These are phyloP conservation scores for Baudoinia panamericana DNA, from an alignment of 495 filamentous ascomycete genomes.

Conservation along the genomic window DNA sequence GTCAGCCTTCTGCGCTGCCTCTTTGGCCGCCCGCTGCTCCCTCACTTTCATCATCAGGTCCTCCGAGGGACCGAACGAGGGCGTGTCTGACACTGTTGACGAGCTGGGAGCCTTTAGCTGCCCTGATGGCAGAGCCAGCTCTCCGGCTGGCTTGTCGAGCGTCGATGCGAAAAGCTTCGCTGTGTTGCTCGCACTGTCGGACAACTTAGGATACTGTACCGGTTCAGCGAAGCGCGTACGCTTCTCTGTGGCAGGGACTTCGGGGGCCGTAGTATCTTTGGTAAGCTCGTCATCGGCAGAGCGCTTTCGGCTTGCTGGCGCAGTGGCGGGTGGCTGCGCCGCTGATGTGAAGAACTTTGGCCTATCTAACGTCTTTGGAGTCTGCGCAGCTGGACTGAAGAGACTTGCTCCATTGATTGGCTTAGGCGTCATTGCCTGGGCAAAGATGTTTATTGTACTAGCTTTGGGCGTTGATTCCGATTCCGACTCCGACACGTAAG, in stretches of 20 bases:
- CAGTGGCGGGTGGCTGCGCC: constrained; percentile 4
- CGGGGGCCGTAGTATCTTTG: background rate
- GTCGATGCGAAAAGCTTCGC: constrained; percentile 18
- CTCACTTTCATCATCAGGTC: background rate
- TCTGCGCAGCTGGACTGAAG: too few relatives aligned
- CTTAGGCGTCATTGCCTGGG: too few relatives aligned
- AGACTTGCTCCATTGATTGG: too few relatives aligned
- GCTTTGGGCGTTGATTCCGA: background rate
- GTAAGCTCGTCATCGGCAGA: constrained; percentile 2
- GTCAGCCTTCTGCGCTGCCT: background rate
- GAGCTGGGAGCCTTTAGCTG: background rate
- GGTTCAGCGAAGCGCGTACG: constrained; percentile 7
- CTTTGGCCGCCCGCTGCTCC: constrained; percentile 2
- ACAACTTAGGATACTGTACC: constrained; percentile 12
- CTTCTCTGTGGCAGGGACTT: constrained; percentile 15
- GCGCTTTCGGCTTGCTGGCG: constrained; percentile 13
- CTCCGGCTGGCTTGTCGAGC: constrained; percentile 11
- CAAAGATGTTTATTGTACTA: constrained; percentile 1
- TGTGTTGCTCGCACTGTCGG: constrained; percentile 15
- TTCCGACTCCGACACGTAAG: background rate
- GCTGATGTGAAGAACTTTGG: background rate
- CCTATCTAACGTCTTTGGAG: background rate
- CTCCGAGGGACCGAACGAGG: constrained; percentile 1
- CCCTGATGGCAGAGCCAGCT: background rate
- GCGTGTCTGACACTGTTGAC: background rate